Evolutionary conservation across 352 stramenopile genomes (phyloP), one percentile per base, ranked within the genome.

Genomic region (Phytopythium vexans): DNA sequence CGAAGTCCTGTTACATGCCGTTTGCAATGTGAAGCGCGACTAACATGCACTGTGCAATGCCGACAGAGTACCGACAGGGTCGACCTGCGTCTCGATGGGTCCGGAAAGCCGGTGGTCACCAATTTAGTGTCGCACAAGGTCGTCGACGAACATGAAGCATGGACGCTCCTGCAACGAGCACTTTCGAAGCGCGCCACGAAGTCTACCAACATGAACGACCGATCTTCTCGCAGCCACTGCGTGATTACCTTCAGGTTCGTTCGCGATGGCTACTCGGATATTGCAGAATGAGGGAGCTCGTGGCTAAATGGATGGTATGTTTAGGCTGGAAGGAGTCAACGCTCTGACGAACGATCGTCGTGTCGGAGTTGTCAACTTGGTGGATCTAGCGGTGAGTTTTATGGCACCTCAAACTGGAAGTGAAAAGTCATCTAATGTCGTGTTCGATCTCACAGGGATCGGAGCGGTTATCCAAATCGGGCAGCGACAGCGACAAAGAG

Each of bases 201-300:
- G 59, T 75, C 66, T 7, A 95, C 86, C 6, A 90, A 82, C 60
- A 88, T 91, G 77, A 95, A 95, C 49, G 77, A 93, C 41, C 76
- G 69, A 21, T 95, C 86, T 15, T 95, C 86, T 9, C 66, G 86
- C 39, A 94, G 83, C 35, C 86, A 95, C 60, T 93, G 80, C 51
- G 82, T 95, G 32, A 92, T 91, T 47, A 88, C 81, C 8, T 90
- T 93, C 59, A 72, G 75, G 82, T 90, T 64, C 33, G 66, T 27
- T 27, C 21, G 21, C 2, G 21, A 27, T 27, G 21, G 21, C 21
- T 27, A 27, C 21, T 27, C 21, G 21, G 21, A 2, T 27, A 27
- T 27, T 27, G 21, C 21, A 27, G 21, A 27, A 27, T 27, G 21
- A 27, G 21, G 21, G 21, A 27, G 21, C 21, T 27, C 21, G 21